Evolutionary conservation across 495 filamentous ascomycete species (phyloP), one percentile per base, ranked within the genome.

Genomic region (Hypoxylon lenormandii): DNA sequence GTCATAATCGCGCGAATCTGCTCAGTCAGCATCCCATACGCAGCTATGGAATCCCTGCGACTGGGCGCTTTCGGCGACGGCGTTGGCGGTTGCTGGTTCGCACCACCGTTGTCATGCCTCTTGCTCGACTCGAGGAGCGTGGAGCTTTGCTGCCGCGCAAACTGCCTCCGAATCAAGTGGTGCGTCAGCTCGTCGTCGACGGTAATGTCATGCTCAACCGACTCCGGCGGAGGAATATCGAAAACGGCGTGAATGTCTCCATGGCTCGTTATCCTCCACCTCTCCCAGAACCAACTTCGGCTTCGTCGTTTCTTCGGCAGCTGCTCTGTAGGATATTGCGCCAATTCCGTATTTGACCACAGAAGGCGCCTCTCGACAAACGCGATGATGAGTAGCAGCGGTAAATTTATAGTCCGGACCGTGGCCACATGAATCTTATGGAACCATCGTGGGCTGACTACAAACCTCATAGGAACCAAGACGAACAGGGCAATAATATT

Each of bases 351-450:
- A 23, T 61, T 61, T 3, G 76, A 76, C 77, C 80, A 82, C 16
- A 83, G 72, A 2, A 75, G 67, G 43, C 82, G 81, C 42, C 88
- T 86, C 73, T 90, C 89, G 53, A 84, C 81, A 15, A 85, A 46
- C 28, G 83, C 81, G 59, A 92, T 86, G 57, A 85, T 23, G 30
- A 91, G 80, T 0, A 92, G 80, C 4, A 92, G 71, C 0, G 90
- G 90, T 1, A 87, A 79, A 69, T 92, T 92, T 72, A 90, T 79
- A 8, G 84, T 60, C 30, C 89, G 86, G 12, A 91, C 85, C 10
- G 81, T 80, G 49, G 84, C 80, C 47, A 92, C 87, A 70, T 92
- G 91, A 60, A 91, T 85, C 72, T 91, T 92, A 78, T 92, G 90
- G 66, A 91, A 91, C 89, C 89, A 91, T 33, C 90, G 86, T 1